Base-by-base conservation (phyloP, 371 early-diverging fungal species). In the Mortierella sp. region DNA sequence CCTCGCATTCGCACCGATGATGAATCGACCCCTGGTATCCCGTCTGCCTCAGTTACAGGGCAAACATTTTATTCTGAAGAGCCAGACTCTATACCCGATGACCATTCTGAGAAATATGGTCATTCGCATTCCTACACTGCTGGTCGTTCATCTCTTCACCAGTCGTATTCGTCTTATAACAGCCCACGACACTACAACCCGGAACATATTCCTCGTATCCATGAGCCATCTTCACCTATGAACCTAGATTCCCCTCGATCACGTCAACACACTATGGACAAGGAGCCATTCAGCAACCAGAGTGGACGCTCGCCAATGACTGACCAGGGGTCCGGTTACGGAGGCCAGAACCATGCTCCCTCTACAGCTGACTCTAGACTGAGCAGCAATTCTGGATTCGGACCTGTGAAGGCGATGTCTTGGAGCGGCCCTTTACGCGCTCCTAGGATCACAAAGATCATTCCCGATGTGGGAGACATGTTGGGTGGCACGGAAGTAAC, bases 401-500 rank as follows among this genome's bases (percentile, higher is more conserved):
- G 70, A 3, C 74, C 80, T 23, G 60, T 63, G 12, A 78, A 61
- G 49, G 59, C 79, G 28, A 72, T 63, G 55, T 78, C 79, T 22
- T 78, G 73, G 80, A 79, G 66, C 59, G 74, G 74, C 29, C 45
- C 61, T 8, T 31, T 53, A 19, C 64, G 26, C 17, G 47, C 73
- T 1, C 80, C 80, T 13, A 74, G 56, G 64, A 79, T 79, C 23
- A 66, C 35, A 1, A 70, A 55, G 59, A 79, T 79, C 31, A 79
- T 79, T 23, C 80, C 80, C 1, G 80, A 73, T 37, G 70, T 58
- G 2, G 80, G 80, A 2, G 80, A 79, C 37, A 79, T 79, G 80
- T 58, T 79, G 9, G 80, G 80, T 17, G 80, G 80, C 60, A 79
- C 80, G 4, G 80, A 79, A 32, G 66, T 79, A 2, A 79, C 80